phyloP scores from a whole-genome alignment of 129 eudicot species.

The Flaveria linearis region DNA sequence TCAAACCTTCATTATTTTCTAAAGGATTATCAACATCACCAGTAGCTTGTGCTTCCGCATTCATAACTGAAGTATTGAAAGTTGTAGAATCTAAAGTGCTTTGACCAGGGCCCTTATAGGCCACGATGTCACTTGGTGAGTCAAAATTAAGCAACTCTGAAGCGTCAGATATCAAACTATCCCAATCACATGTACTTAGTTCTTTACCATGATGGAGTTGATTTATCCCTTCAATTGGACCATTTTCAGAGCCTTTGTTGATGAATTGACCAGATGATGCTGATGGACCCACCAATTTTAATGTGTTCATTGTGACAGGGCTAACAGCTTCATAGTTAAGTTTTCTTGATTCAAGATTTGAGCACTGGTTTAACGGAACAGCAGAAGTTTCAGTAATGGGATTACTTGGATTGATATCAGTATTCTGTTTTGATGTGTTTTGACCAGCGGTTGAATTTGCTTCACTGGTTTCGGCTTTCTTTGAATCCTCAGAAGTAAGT shows the following conservation, averaged over 20 bases:
- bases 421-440: conserved; percentile 40
- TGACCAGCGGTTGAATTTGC: conserved; percentile 26
- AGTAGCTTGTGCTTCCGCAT: conserved; percentile 29
- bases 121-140: conserved; percentile 54
- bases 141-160: conserved; percentile 58
- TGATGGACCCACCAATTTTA: conserved; percentile 35
- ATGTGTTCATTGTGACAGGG: conserved; percentile 32
- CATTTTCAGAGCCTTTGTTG: conserved; percentile 35
- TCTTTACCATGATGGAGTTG: conserved; percentile 52
- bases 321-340: conserved; percentile 44
- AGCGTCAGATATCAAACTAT: conserved; percentile 58
- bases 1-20: conserved; percentile 42
- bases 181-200: conserved; percentile 65
- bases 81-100: conserved; percentile 33
- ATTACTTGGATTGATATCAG: conserved; percentile 30
- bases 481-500: conserved; percentile 52
- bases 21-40: conserved; percentile 42
- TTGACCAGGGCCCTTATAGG: conserved; percentile 39
- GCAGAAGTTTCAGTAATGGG: conserved; percentile 41
- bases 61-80: conserved; percentile 24
- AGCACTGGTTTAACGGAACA: conserved; percentile 43
- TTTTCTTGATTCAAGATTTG: conserved; percentile 50
- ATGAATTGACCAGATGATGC: conserved; percentile 33
- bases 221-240: conserved; percentile 34
- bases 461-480: conserved; percentile 38